Conservation (phyloP, 176 grass and related monocot genomes). For the Urochloa ruziziensis region DNA sequence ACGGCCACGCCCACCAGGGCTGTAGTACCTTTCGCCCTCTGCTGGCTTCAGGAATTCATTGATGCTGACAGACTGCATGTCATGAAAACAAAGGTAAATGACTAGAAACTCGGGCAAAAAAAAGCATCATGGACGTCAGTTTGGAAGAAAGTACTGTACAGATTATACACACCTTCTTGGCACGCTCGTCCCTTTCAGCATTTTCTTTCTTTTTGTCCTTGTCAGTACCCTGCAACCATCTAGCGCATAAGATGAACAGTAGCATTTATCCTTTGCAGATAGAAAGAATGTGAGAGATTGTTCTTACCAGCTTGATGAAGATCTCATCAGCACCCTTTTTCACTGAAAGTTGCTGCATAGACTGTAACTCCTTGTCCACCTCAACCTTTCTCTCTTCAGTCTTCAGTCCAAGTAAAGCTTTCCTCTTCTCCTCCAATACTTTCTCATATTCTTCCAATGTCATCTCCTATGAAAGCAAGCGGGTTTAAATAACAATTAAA, state of each 20-base stretch:
- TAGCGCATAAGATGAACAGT: not conserved
- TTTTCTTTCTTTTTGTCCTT: constrained; percentile 87
- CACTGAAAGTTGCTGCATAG: constrained; percentile 63
- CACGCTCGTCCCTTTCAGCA: constrained; percentile 50
- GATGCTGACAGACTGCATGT: constrained; percentile 58
- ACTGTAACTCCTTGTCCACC: constrained; percentile 70
- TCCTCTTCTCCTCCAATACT: constrained; percentile 75
- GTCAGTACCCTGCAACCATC: constrained; percentile 59
- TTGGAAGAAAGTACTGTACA: no score
- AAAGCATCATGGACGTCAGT: not conserved
- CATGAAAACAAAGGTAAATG: not conserved
- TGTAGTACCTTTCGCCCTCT: constrained; percentile 56
- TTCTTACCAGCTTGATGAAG: constrained; percentile 73
- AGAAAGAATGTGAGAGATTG: not conserved
- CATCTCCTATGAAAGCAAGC: constrained; percentile 57
- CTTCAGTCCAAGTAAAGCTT: constrained; percentile 64
- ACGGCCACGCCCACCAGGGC: constrained; percentile 47
- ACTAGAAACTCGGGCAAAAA: not conserved
- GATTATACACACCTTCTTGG: constrained; percentile 52
- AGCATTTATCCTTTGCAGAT: not conserved
- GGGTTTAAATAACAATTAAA: not conserved
- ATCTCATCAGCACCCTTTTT: constrained; percentile 57
- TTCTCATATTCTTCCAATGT: constrained; percentile 93
- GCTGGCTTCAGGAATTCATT: constrained; percentile 84
- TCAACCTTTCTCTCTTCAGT: constrained; percentile 74